phyloP scores from a whole-genome alignment of 2,329 filamentous ascomycete species.

The Fusarium sp. region DNA sequence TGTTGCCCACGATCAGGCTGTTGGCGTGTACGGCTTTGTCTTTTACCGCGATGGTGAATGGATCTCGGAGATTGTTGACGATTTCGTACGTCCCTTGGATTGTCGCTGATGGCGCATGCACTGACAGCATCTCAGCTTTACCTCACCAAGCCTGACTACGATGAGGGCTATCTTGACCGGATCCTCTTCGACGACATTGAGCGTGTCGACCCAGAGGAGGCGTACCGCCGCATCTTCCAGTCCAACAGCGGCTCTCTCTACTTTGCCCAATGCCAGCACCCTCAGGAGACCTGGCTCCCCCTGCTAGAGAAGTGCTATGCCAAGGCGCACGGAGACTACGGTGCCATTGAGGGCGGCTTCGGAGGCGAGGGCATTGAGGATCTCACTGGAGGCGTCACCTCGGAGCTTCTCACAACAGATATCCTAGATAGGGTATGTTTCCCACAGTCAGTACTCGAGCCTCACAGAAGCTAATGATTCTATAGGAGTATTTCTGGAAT shows the following conservation, averaged over 20 bases:
- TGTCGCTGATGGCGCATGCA: neutral
- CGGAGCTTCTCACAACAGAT: constrained; percentile 71
- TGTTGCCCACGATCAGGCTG: constrained; percentile 74
- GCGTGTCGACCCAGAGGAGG: constrained; percentile 62
- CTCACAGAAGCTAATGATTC: neutral
- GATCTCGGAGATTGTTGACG: constrained; percentile 66
- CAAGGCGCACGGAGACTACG: constrained; percentile 83
- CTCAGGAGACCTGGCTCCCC: constrained; percentile 83
- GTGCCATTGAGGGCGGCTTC: constrained; percentile 77
- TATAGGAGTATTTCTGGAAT: constrained; percentile 70
- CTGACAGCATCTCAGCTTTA: constrained; percentile 52
- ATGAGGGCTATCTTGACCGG: constrained; percentile 62
- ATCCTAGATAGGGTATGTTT: constrained; percentile 74
- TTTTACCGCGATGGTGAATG: constrained; percentile 84
- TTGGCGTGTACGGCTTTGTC: constrained; percentile 87
- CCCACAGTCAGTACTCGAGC: fast-evolving
- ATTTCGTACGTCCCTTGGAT: constrained; percentile 52
- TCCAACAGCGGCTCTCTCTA: constrained; percentile 78
- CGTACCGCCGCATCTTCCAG: constrained; percentile 75
- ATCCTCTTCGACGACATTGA: constrained; percentile 56
- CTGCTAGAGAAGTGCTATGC: constrained; percentile 83
- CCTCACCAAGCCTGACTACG: constrained; percentile 67
- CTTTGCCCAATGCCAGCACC: constrained; percentile 77
- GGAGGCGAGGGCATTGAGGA: constrained; percentile 67
- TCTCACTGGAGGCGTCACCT: constrained; percentile 71